Conservation (phyloP, 495 filamentous ascomycete species). For the Neurospora discreta region DNA sequence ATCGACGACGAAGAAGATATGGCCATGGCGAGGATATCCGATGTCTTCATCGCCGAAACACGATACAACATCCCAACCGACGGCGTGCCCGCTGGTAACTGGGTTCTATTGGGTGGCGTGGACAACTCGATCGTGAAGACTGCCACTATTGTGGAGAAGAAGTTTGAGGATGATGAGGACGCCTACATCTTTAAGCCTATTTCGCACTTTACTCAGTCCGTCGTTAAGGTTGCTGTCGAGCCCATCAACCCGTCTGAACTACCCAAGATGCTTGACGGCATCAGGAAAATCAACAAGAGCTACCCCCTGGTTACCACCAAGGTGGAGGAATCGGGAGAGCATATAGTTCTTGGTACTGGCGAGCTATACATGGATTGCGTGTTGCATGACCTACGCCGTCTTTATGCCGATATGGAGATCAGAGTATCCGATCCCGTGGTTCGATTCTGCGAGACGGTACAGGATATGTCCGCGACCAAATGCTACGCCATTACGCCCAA, state of each 20-base stretch:
- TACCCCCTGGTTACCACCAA: conserved; percentile 94
- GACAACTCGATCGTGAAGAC: conserved; percentile 98
- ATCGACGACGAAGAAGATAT: conserved; percentile 98
- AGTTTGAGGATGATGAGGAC: conserved; percentile 75
- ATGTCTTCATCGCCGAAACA: conserved; percentile 89
- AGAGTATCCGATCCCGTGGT: conserved; percentile 98
- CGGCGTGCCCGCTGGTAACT: conserved; percentile 92
- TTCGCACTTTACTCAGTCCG: conserved; percentile 90
- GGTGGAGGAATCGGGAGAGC: conserved; percentile 97
- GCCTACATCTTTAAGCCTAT: conserved; percentile 91
- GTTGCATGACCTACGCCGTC: conserved; percentile 79
- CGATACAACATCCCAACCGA: conserved; percentile 84
- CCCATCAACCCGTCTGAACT: conserved; percentile 96
- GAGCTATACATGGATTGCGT: conserved; percentile 99
- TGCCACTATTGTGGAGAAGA: conserved; percentile 81
- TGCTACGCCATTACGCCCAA: conserved; percentile 97
- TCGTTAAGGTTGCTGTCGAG: conserved; percentile 95
- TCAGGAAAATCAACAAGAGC: conserved; percentile 93
- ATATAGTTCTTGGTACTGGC: conserved; percentile 87
- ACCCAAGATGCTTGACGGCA: conserved; percentile 97
- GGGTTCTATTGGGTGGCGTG: conserved; percentile 79
- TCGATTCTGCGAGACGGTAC: conserved; percentile 95
- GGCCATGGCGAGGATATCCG: conserved; percentile 75
- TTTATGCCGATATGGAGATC: conserved; percentile 99
- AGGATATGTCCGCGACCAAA: conserved; percentile 93